Evolutionary conservation across 768 basidiomycete species (phyloP).

Genomic region (Kwoniella europaea): DNA sequence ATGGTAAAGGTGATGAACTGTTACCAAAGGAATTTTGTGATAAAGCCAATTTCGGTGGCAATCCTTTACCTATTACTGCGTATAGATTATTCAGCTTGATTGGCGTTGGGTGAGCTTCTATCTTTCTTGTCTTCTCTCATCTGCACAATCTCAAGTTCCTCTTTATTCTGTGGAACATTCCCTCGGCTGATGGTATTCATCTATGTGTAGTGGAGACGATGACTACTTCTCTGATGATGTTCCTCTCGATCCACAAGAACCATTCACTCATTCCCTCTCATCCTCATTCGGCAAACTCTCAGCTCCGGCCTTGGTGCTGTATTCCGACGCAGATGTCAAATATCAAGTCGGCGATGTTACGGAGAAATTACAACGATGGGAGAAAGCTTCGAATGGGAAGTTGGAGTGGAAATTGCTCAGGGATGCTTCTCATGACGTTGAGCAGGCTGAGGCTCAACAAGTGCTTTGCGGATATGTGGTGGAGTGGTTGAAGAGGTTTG

Average conservation of each 20-base stretch:
- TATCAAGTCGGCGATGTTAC: constrained; percentile 18
- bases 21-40: constrained; percentile 34
- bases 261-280: constrained; percentile 49
- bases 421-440: constrained; percentile 44
- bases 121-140: too few species aligned
- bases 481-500: constrained; percentile 37
- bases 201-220: constrained; percentile 50
- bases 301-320: constrained; percentile 44
- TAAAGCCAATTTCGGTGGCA: constrained; percentile 14
- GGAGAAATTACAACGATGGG: constrained; percentile 38
- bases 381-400: constrained; percentile 28
- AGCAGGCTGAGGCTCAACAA: constrained; percentile 34
- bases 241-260: constrained; percentile 23
- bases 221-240: constrained; percentile 57
- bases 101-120: constrained; percentile 43
- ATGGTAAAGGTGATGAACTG: constrained; percentile 43
- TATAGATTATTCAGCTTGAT: constrained; percentile 49
- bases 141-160: too few species aligned
- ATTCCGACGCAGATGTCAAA: constrained; percentile 46
- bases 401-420: constrained; percentile 30
- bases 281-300: constrained; percentile 51
- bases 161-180: too few species aligned
- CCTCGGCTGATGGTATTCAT: too few species aligned
- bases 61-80: constrained; percentile 36
- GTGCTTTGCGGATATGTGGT: constrained; percentile 34